Evolutionary conservation across 2,329 filamentous ascomycete species (phyloP), one percentile per base, ranked within the genome.

Genomic region (Paecilomyces sp.): DNA sequence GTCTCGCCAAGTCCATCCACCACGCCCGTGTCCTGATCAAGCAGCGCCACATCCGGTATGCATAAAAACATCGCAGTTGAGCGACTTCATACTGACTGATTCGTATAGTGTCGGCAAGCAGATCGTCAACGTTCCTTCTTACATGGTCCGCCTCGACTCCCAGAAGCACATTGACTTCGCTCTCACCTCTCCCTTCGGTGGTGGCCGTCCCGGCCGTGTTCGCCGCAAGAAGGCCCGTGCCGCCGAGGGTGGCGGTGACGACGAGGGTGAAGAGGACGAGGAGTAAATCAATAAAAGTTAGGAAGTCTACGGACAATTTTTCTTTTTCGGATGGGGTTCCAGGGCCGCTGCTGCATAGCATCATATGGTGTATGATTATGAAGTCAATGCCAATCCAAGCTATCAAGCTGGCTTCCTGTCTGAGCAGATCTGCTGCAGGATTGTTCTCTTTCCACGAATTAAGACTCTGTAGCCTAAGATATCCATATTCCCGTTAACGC

Each of bases 121-220:
- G 87, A 97, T 99, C 79, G 94, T 99, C 87, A 99, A 99, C 83
- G 94, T 99, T 63, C 94, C 94, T 68, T 97, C 93, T 59, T 99
- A 96, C 89, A 89, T 99, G 79, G 94, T 99, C 81, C 94, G 94
- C 83, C 91, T 99, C 77, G 94, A 99, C 86, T 97, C 92, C 75
- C 94, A 99, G 89, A 99, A 99, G 91, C 94, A 99, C 89, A 97
- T 99, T 76, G 94, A 99, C 86, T 97, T 99, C 80, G 86, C 94
- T 66, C 88, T 99, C 69, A 95, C 89, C 82, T 97, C 93, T 78
- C 93, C 94, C 79, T 97, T 96, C 76, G 94, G 94, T 82, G 92
- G 92, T 79, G 94, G 94, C 78, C 92, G 94, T 74, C 91, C 92
- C 74, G 94, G 94, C 72, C 94, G 94, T 87, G 93, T 97, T 77